Conservation (phyloP, 176 grass and related monocot species). For the Oryza punctata region DNA sequence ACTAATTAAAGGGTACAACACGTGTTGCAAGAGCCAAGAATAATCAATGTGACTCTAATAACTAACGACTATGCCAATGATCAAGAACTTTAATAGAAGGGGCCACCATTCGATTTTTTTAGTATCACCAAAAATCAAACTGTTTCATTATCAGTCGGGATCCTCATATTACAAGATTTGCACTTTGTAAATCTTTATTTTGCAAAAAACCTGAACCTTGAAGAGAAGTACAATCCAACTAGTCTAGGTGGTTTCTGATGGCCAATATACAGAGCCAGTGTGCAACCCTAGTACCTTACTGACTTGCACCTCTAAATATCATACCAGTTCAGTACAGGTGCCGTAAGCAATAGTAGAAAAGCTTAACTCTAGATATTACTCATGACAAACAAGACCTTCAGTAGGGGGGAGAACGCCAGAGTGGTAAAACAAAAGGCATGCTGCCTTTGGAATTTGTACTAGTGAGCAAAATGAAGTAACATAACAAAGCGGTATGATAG, state of each 20-base stretch:
- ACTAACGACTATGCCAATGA: neutral
- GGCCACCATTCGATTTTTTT: neutral
- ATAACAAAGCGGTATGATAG: slow-evolving; percentile 4
- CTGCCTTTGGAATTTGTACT: slow-evolving; percentile 18
- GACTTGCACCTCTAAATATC: slow-evolving; percentile 24
- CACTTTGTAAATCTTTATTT: neutral
- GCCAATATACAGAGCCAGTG: slow-evolving; percentile 7
- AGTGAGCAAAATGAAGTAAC: neutral
- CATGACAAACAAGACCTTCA: slow-evolving; percentile 27
- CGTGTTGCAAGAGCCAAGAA: neutral
- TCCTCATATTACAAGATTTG: slow-evolving; percentile 18
- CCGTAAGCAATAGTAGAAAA: slow-evolving; percentile 17
- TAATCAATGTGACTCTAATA: neutral
- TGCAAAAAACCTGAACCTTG: neutral
- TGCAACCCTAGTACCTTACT: slow-evolving; percentile 24
- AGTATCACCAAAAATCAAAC: slow-evolving; percentile 1
- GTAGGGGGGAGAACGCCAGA: neutral
- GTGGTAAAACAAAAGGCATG: slow-evolving; percentile 18
- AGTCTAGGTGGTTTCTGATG: neutral
- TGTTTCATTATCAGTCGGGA: neutral
- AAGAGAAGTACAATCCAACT: neutral
- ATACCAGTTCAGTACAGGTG: neutral
- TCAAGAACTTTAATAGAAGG: slow-evolving; percentile 22
- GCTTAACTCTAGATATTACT: slow-evolving; percentile 12
- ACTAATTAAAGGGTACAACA: neutral